phyloP scores from a whole-genome alignment of 495 filamentous ascomycete genomes.

The Xylaria acuta region DNA sequence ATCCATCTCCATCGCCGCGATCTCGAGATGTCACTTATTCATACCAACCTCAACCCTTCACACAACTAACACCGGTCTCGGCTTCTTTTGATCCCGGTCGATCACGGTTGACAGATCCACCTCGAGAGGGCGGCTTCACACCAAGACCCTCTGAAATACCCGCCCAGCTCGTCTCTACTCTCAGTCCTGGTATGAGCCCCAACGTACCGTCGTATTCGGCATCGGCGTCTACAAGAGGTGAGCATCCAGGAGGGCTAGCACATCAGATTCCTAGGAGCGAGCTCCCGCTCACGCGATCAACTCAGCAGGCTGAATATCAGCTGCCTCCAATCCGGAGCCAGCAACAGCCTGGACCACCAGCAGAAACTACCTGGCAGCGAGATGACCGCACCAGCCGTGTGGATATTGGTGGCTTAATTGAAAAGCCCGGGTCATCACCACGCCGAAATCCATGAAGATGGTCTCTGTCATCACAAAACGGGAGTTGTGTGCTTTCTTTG shows the following conservation, averaged over 20 bases:
- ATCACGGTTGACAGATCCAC: slow-evolving; percentile 43
- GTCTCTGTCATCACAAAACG: neutral
- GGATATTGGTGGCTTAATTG: slow-evolving; percentile 62
- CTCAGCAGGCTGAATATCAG: slow-evolving; percentile 54
- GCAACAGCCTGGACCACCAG: slow-evolving; percentile 41
- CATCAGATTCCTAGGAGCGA: slow-evolving; percentile 58
- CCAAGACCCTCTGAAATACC: slow-evolving; percentile 44
- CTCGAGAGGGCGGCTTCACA: slow-evolving; percentile 40
- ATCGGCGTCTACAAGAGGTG: slow-evolving; percentile 44
- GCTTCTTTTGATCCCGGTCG: slow-evolving; percentile 51
- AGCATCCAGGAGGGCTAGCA: slow-evolving; percentile 46
- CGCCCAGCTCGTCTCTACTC: slow-evolving; percentile 39
- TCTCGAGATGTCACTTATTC: slow-evolving; percentile 52
- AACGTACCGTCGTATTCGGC: slow-evolving; percentile 45
- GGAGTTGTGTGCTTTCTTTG: slow-evolving; percentile 18
- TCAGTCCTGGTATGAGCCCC: slow-evolving; percentile 37
- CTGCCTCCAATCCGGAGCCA: slow-evolving; percentile 59
- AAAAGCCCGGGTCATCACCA: slow-evolving; percentile 45
- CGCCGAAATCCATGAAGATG: slow-evolving; percentile 24
- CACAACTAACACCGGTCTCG: slow-evolving; percentile 51
- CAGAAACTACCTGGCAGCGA: slow-evolving; percentile 45
- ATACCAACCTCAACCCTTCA: slow-evolving; percentile 51
- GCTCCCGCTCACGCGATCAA: slow-evolving; percentile 40
- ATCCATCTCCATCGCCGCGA: slow-evolving; percentile 55
- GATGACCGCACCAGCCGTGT: slow-evolving; percentile 56